Conservation (phyloP, 345 rosid species). For the Eucalyptus polyanthemos region DNA sequence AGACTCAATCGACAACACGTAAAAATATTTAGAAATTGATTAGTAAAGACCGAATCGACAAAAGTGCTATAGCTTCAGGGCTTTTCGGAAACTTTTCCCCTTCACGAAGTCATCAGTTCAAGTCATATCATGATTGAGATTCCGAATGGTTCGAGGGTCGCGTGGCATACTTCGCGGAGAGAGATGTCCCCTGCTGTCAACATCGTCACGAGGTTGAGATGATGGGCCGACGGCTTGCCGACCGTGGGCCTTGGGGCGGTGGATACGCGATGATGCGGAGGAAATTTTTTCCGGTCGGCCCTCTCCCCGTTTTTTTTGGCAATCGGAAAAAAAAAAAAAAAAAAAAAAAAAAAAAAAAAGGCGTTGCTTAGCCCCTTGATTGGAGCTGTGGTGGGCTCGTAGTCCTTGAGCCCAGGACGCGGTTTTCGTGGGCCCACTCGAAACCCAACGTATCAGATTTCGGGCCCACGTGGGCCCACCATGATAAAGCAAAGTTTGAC, state of each 20-base stretch:
- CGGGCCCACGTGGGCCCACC: background rate
- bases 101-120: accelerated
- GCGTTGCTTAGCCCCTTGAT: background rate
- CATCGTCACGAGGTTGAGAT: background rate
- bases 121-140: background rate
- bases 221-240: background rate
- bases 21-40: too few relatives aligned
- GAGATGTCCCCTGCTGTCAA: accelerated
- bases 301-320: background rate
- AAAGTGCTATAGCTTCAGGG: accelerated
- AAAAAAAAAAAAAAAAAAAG: background rate
- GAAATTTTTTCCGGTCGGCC: background rate
- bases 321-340: background rate
- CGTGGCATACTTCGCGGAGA: background rate
- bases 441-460: background rate
- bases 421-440: background rate
- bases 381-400: background rate
- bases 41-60: too few relatives aligned
- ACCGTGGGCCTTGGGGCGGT: background rate
- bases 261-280: background rate
- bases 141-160: too few relatives aligned
- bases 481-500: background rate
- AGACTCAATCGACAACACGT: accelerated
- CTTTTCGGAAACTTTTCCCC: too few relatives aligned
- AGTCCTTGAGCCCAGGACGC: background rate